Evolutionary conservation across 2,329 filamentous ascomycete species (phyloP), one percentile per base, ranked within the genome.

Genomic region (Lachnellula arida): DNA sequence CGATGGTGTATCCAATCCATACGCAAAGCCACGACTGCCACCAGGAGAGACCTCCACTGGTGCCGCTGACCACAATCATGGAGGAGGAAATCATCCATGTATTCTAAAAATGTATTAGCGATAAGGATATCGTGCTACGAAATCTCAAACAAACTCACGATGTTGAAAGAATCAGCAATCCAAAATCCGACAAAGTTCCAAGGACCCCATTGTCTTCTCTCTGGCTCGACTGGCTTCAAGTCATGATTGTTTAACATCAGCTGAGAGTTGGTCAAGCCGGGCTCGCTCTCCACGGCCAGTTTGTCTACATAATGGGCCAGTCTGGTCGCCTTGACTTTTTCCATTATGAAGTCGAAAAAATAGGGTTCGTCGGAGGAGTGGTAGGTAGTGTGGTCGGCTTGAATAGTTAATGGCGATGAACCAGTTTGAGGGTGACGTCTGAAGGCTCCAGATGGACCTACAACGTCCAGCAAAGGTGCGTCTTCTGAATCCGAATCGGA

Each of bases 11-110:
- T 53, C 92, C 91, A 28, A 92, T 74, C 86, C 91, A 93, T 44
- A 96, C 89, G 67, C 88, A 91, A n/a, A 91, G 74, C 86, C 88
- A 91, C 2, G 89, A 87, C 74, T 96, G 90, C 91, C 91, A 96
- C 91, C 91, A 96, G 7, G 89, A 89, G 22, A 95, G 77, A 11
- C 28, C 28, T 1, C 28, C 28, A 12, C 28, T 32, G 9, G 28
- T 32, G 12, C 90, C 89, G 3, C 43, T 48, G 48, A 75, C 77
- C 1, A 87, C 81, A 35, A 95, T 89, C 82, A 91, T 91, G 39
- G 88, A 85, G 1, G 88, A 90, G 0, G 89, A 88, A 60, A 95
- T 94, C 89, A 95, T 96, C 91, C 90, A 95, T 1, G 90, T 94
- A 72, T 93, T 94, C 74, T 84, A 54, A 62, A 22, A 67, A 67